A percentile compares a stretch with the other conserved stretches of the same genome.
Conservation (phyloP, 306 rosid species). For the Cicer chorassanicum region DNA sequence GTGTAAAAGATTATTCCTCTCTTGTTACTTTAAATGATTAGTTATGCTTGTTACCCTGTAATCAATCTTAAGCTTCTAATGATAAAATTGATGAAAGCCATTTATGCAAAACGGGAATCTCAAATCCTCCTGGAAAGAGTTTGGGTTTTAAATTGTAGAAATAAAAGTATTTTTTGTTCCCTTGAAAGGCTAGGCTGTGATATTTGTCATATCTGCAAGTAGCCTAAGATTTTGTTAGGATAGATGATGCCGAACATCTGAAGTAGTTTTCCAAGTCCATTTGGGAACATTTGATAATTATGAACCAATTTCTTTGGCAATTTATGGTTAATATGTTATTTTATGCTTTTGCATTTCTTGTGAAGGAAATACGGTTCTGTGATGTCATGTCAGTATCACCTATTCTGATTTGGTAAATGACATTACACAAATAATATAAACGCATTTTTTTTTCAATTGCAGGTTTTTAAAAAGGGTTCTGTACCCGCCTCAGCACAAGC, state of each 20-base stretch:
- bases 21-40: slow-evolving; percentile 15
- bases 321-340: slow-evolving; percentile 3
- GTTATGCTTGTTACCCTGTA: slow-evolving; percentile 16
- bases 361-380: neutral
- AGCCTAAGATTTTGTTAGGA: slow-evolving; percentile 28
- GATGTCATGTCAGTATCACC: neutral
- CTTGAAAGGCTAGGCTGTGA: slow-evolving; percentile 4
- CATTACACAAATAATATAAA: slow-evolving; percentile 24
- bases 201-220: neutral
- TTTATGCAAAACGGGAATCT: slow-evolving; percentile 8
- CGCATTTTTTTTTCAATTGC: slow-evolving; percentile 39
- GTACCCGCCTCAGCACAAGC: slow-evolving; percentile 84
- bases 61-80: slow-evolving; percentile 7
- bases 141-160: slow-evolving; percentile 25
- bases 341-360: slow-evolving; percentile 19
- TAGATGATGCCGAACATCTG: slow-evolving; percentile 21
- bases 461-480: slow-evolving; percentile 76
- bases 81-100: slow-evolving; percentile 7
- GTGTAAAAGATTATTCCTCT: slow-evolving; percentile 16
- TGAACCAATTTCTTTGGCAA: neutral
- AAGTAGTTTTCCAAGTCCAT: slow-evolving; percentile 5
- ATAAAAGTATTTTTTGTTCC: neutral
- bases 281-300: slow-evolving; percentile 16
- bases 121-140: neutral
- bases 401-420: slow-evolving; percentile 15